phyloP scores from a whole-genome alignment of 2,329 filamentous ascomycete species.

The Fusarium floridanum region DNA sequence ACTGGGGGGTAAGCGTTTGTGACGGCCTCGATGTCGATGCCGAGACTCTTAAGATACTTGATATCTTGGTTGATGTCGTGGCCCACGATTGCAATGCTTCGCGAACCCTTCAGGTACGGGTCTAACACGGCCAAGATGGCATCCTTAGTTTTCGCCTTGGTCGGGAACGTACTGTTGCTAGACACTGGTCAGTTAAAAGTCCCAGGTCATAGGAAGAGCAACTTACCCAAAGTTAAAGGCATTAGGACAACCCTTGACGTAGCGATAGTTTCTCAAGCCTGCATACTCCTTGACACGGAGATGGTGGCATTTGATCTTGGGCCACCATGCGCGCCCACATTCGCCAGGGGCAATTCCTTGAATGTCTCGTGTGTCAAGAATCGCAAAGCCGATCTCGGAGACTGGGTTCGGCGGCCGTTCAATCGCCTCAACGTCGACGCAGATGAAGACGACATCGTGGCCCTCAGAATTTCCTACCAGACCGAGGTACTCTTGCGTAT shows the following conservation, averaged over 20 bases:
- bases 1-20: slow-evolving; percentile 70
- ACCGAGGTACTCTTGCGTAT: slow-evolving; percentile 78
- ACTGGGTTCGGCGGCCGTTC: slow-evolving; percentile 76
- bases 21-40: slow-evolving; percentile 69
- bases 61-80: slow-evolving; percentile 80
- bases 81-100: slow-evolving; percentile 80
- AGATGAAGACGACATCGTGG: slow-evolving; percentile 71
- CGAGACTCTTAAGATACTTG: slow-evolving; percentile 73
- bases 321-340: slow-evolving; percentile 75
- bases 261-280: slow-evolving; percentile 75
- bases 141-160: slow-evolving; percentile 49
- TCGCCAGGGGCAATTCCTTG: slow-evolving; percentile 68
- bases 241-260: slow-evolving; percentile 79
- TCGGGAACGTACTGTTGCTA: slow-evolving; percentile 59
- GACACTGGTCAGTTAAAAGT: slow-evolving; percentile 12
- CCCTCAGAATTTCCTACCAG: slow-evolving; percentile 52
- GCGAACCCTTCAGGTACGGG: slow-evolving; percentile 46
- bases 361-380: slow-evolving; percentile 77
- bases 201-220: neutral
- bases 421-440: slow-evolving; percentile 85
- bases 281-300: slow-evolving; percentile 80
- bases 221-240: slow-evolving; percentile 80
- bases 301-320: slow-evolving; percentile 77
- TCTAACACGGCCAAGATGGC: slow-evolving; percentile 55
- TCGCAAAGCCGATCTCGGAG: slow-evolving; percentile 88